Percentiles rank a stretch among this genome's conserved stretches.
phyloP scores from a whole-genome alignment of 306 rosid species.

The Prunus kanzakura region DNA sequence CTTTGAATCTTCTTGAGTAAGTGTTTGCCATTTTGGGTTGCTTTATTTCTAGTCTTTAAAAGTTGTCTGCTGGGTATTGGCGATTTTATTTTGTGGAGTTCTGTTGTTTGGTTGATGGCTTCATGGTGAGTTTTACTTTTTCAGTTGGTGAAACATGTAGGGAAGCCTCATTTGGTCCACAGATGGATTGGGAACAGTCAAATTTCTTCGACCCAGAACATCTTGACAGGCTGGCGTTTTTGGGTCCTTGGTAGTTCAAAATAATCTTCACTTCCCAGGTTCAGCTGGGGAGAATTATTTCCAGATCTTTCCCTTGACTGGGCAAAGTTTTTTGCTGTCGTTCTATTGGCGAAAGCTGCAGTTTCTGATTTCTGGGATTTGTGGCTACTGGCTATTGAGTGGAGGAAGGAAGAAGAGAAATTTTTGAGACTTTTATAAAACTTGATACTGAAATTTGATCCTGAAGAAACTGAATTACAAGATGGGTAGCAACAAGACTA shows the following conservation, averaged over 20 bases:
- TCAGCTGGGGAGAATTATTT: not conserved
- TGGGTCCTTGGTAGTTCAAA: too few relatives aligned
- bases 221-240: too few relatives aligned
- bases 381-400: not conserved
- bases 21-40: not conserved
- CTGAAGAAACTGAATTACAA: constrained; percentile 37
- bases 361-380: constrained; percentile 11
- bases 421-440: constrained; percentile 12
- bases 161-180: not conserved
- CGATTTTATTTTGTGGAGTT: not conserved
- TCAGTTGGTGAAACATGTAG: not conserved
- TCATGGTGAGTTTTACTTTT: not conserved
- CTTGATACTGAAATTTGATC: constrained; percentile 27
- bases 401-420: constrained; percentile 17
- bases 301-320: not conserved
- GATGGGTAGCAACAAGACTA: constrained; percentile 67
- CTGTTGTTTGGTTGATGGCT: not conserved
- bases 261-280: too few relatives aligned
- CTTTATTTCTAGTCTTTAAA: not conserved
- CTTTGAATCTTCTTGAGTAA: not conserved
- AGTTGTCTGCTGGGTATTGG: not conserved
- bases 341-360: constrained; percentile 2
- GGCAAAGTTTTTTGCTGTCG: too few relatives aligned
- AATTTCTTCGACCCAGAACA: too few relatives aligned
- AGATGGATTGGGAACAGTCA: not conserved